These are phyloP conservation scores for Teratosphaeria pseudoeucalypti DNA, from an alignment of 2,329 filamentous ascomycete genomes.

Conservation along the genomic window DNA sequence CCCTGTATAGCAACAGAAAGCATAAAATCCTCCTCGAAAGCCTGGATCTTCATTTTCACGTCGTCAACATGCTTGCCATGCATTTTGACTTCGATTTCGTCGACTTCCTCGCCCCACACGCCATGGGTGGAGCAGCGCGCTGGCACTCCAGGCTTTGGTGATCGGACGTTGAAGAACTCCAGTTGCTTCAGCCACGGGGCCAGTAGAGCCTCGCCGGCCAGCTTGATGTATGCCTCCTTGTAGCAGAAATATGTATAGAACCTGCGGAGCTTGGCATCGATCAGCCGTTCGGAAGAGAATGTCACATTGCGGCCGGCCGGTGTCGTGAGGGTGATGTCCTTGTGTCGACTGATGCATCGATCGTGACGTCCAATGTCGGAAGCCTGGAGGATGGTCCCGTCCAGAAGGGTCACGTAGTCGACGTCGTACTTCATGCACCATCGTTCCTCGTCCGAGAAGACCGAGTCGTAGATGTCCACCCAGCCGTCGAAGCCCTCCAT, in stretches of 20 bases:
- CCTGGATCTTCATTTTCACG: slow-evolving; percentile 47
- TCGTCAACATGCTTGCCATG: slow-evolving; percentile 38
- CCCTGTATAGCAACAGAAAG: slow-evolving; percentile 44
- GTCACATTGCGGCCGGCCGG: slow-evolving; percentile 25
- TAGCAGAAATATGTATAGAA: slow-evolving; percentile 75
- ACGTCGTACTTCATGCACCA: slow-evolving; percentile 49
- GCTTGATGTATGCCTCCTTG: slow-evolving; percentile 73
- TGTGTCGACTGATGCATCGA: slow-evolving; percentile 30
- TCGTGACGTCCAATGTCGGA: slow-evolving; percentile 35
- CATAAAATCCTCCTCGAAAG: slow-evolving; percentile 50
- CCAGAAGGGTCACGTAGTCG: slow-evolving; percentile 34
- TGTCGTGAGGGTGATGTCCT: slow-evolving; percentile 29
- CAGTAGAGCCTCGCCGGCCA: slow-evolving; percentile 67
- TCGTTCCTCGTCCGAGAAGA: slow-evolving; percentile 55
- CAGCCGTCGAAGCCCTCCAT: slow-evolving; percentile 54
- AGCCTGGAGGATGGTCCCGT: slow-evolving; percentile 32
- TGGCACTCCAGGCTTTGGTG: slow-evolving; percentile 38
- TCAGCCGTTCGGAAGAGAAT: slow-evolving; percentile 36
- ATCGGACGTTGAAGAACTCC: slow-evolving; percentile 55
- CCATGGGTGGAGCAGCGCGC: slow-evolving; percentile 35
- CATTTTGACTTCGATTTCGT: slow-evolving; percentile 42
- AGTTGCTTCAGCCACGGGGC: slow-evolving; percentile 62
- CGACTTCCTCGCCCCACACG: slow-evolving; percentile 36
- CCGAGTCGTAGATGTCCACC: slow-evolving; percentile 61
- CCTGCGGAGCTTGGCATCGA: slow-evolving; percentile 53